Evolutionary conservation across 208 protist species (phyloP).

Genomic region (Wallacemonas sp.): DNA sequence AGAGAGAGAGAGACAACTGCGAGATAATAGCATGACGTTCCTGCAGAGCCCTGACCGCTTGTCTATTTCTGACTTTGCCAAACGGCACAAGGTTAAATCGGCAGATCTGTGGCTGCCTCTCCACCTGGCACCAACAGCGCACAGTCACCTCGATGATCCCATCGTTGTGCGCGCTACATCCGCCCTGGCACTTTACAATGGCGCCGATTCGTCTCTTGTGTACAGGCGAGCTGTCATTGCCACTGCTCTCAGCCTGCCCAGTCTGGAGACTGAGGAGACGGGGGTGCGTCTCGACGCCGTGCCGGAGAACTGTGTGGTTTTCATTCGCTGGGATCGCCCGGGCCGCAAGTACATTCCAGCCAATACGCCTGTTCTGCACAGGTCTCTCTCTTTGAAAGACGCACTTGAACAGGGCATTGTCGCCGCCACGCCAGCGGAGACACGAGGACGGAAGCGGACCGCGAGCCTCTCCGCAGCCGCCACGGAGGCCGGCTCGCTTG

Average conservation of each 20-base stretch:
- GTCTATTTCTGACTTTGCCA: slow-evolving; percentile 16
- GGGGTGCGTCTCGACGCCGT: slow-evolving; percentile 20
- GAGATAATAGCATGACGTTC: too few relatives aligned
- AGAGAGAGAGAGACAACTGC: too few relatives aligned
- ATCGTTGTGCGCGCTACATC: slow-evolving; percentile 36
- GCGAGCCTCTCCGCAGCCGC: not conserved
- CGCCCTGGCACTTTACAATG: slow-evolving; percentile 41
- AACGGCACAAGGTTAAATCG: slow-evolving; percentile 19
- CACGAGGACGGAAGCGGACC: not conserved
- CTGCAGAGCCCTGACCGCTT: not conserved
- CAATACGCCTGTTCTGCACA: slow-evolving; percentile 44
- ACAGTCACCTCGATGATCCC: slow-evolving; percentile 15
- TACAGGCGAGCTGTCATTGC: slow-evolving; percentile 35
- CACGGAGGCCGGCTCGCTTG: slow-evolving; percentile 17
- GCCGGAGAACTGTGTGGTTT: slow-evolving; percentile 40
- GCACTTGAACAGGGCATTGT: slow-evolving; percentile 40
- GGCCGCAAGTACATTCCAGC: slow-evolving; percentile 35
- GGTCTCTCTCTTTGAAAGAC: slow-evolving; percentile 21
- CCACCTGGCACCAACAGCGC: not conserved
- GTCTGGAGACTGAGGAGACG: slow-evolving; percentile 20
- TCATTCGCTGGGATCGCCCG: slow-evolving; percentile 48
- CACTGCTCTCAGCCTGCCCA: slow-evolving; percentile 23
- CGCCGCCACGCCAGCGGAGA: not conserved
- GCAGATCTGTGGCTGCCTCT: slow-evolving; percentile 67
- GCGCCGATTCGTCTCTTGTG: slow-evolving; percentile 3